phyloP scores from a whole-genome alignment of 2,329 filamentous ascomycete species.

The Mycocentrospora acerina region DNA sequence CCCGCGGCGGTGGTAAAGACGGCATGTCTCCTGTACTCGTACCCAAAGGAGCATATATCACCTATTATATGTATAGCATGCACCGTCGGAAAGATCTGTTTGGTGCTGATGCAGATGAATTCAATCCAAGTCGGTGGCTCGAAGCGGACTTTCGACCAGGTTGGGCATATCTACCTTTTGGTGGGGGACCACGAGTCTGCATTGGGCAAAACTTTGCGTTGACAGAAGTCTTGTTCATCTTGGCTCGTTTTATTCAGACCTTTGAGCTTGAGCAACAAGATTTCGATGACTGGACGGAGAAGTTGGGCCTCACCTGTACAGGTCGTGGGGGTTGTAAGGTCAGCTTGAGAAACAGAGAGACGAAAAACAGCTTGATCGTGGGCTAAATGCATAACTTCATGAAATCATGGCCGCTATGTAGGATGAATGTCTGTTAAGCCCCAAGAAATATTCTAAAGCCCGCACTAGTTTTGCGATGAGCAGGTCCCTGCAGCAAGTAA shows the following conservation, averaged over 20 bases:
- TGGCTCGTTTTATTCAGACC: constrained; percentile 22
- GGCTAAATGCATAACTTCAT: too few species aligned
- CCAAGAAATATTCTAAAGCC: too few species aligned
- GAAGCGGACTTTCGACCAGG: constrained; percentile 18
- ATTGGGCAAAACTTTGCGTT: constrained; percentile 32
- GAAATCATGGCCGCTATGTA: too few species aligned
- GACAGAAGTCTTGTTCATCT: constrained; percentile 21
- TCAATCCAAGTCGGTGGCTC: constrained; percentile 40
- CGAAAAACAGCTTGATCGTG: too few species aligned
- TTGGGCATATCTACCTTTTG: constrained; percentile 33
- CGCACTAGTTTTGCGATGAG: too few species aligned
- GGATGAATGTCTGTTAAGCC: too few species aligned
- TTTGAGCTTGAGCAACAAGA: constrained; percentile 23
- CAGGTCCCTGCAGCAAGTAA: too few species aligned
- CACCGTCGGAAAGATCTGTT: constrained; percentile 34
- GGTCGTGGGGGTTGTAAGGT: constrained; percentile 20
- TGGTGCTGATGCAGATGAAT: constrained; percentile 33
- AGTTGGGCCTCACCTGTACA: constrained; percentile 19
- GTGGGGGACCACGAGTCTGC: constrained; percentile 27
- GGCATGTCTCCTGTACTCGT: constrained; percentile 28
- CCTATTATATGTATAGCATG: constrained; percentile 23
- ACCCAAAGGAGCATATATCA: constrained; percentile 23
- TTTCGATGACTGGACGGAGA: constrained; percentile 24
- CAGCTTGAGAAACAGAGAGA: constrained; percentile 9
- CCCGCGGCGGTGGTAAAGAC: constrained; percentile 32